Evolutionary conservation across 192 early-diverging fungal genomes (phyloP).

Genomic region (Cetraspora pellucida): DNA sequence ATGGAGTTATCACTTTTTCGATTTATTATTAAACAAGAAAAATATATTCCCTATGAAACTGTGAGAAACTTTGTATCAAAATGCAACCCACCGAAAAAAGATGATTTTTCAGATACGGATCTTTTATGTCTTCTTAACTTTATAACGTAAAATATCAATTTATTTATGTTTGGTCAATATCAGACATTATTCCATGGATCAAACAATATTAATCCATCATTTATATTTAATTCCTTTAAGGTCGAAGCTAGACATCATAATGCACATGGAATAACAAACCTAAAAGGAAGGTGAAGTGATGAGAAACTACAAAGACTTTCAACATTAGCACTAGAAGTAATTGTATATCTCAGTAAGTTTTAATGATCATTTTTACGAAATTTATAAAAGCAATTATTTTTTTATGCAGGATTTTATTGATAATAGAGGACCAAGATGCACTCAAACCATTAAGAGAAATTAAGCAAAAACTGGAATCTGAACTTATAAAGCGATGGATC

Average conservation of each 20-base stretch:
- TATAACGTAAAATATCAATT: slow-evolving; percentile 15
- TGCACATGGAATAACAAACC: slow-evolving; percentile 1
- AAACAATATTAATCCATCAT: not conserved
- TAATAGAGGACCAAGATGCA: slow-evolving; percentile 13
- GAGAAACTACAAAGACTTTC: slow-evolving; percentile 14
- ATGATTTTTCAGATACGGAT: slow-evolving; percentile 24
- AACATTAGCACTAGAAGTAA: not conserved
- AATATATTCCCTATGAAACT: slow-evolving; percentile 27
- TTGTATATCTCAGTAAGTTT: slow-evolving; percentile 9
- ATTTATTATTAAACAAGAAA: slow-evolving; percentile 29
- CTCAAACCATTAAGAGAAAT: not conserved
- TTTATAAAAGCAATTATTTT: not conserved
- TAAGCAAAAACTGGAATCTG: slow-evolving; percentile 1
- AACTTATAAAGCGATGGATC: not conserved
- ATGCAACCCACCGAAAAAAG: slow-evolving; percentile 18
- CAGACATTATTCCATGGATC: slow-evolving; percentile 1
- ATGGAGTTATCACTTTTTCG: slow-evolving; percentile 18
- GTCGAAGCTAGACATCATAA: slow-evolving; percentile 15
- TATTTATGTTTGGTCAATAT: slow-evolving; percentile 2
- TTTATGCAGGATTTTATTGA: not conserved
- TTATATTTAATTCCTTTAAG: not conserved
- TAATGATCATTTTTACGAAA: not conserved
- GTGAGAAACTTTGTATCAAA: slow-evolving; percentile 17
- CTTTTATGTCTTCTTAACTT: slow-evolving; percentile 31
- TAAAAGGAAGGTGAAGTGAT: slow-evolving; percentile 14